Percentiles rank a stretch among this genome's conserved stretches.
Evolutionary conservation across 306 rosid genomes (phyloP).

Genomic region (Cucurbita moschata): DNA sequence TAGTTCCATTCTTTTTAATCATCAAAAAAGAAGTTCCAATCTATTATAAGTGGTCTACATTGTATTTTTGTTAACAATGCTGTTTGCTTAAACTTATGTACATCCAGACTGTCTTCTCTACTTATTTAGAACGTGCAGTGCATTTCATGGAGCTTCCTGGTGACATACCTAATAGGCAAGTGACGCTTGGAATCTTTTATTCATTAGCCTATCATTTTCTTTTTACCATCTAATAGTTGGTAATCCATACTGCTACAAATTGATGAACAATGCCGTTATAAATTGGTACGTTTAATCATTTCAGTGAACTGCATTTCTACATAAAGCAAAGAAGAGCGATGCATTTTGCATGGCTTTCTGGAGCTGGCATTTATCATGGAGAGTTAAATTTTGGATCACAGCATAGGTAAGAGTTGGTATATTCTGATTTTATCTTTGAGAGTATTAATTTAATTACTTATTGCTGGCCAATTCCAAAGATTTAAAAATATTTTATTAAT

Average conservation of each 20-base stretch:
- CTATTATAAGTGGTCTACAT: neutral
- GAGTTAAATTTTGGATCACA: slow-evolving; percentile 84
- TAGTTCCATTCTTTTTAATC: neutral
- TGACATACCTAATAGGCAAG: slow-evolving; percentile 84
- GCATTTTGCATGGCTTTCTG: slow-evolving; percentile 99
- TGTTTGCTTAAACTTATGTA: slow-evolving; percentile 9
- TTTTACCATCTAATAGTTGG: neutral
- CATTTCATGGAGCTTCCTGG: slow-evolving; percentile 99
- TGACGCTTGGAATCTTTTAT: neutral
- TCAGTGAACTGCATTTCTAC: slow-evolving; percentile 88
- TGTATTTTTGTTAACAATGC: neutral
- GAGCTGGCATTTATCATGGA: slow-evolving; percentile 95
- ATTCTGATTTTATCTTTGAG: slow-evolving; percentile 3
- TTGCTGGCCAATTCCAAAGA: neutral
- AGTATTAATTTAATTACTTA: neutral
- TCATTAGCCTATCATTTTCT: neutral
- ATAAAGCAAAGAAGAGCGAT: slow-evolving; percentile 91
- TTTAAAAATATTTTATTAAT: neutral
- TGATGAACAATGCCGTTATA: neutral
- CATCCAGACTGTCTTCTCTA: slow-evolving; percentile 61
- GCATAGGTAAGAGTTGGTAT: slow-evolving; percentile 37
- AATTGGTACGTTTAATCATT: slow-evolving; percentile 10
- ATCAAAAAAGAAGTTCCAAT: neutral
- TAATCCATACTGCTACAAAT: neutral
- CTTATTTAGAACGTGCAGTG: slow-evolving; percentile 70